phyloP scores from a whole-genome alignment of 1,284 basidiomycete species.

The Thecaphora thlaspeos region DNA sequence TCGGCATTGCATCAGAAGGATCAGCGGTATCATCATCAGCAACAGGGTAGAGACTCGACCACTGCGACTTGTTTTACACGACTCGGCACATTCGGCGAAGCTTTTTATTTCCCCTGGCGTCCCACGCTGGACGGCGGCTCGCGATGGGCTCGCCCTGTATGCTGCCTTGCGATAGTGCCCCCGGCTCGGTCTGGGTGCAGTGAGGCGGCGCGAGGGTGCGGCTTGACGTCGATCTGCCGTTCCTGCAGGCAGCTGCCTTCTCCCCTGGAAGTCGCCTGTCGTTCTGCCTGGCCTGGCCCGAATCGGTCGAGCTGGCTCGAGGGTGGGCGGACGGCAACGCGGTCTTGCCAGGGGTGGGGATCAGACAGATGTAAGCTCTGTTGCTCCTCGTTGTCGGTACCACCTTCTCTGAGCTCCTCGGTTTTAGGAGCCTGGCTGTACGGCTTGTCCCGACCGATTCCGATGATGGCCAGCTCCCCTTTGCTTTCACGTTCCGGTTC shows the following conservation, averaged over 20 bases:
- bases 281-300: no score
- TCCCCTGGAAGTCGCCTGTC: neutral
- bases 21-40: no score
- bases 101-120: slow-evolving; percentile 24
- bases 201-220: no score
- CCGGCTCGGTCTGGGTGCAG: no score
- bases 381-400: neutral
- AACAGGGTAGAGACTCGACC: no score
- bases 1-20: no score
- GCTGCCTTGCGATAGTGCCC: no score
- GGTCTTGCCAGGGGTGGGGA: neutral
- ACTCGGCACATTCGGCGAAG: neutral
- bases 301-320: no score
- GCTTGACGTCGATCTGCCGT: neutral
- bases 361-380: neutral
- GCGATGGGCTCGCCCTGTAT: no score
- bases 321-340: neutral
- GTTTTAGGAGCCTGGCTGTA: neutral
- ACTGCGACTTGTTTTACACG: no score
- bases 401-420: no score
- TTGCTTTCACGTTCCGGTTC: slow-evolving; percentile 29
- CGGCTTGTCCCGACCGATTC: no score
- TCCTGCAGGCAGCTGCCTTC: neutral
- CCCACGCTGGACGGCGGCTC: slow-evolving; percentile 15
- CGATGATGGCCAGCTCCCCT: neutral